A percentile compares a stretch with the other conserved stretches of the same genome.
These are phyloP conservation scores for Pythium utonaiense DNA, from an alignment of 352 stramenopile species.

Conservation along the genomic window DNA sequence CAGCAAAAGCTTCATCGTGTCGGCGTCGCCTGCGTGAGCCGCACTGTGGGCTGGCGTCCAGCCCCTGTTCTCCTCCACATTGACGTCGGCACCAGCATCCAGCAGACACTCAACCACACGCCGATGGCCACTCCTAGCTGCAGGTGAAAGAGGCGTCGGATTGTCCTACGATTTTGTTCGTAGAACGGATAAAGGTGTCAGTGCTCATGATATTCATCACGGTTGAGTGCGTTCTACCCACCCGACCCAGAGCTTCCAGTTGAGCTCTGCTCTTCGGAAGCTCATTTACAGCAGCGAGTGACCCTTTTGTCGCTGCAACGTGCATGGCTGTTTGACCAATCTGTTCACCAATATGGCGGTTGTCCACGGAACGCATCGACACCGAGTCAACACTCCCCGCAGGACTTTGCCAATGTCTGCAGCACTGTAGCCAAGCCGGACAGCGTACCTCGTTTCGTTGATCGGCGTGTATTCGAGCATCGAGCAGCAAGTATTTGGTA, in stretches of 20 bases:
- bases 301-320: not conserved
- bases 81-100: too few species aligned
- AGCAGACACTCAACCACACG: too few species aligned
- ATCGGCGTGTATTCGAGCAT: not conserved
- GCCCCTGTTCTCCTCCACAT: too few species aligned
- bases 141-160: not conserved
- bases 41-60: too few species aligned
- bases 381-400: too few species aligned
- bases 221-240: not conserved
- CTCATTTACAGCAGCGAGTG: not conserved
- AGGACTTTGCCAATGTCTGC: too few species aligned
- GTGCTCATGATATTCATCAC: not conserved
- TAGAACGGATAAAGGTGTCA: not conserved
- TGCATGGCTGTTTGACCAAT: not conserved
- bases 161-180: not conserved
- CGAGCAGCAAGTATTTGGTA: not conserved
- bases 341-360: not conserved
- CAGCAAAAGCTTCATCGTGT: too few species aligned
- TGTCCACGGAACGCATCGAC: too few species aligned
- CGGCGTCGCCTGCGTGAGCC: too few species aligned
- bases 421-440: too few species aligned
- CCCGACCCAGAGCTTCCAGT: not conserved
- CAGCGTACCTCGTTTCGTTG: not conserved
- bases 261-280: not conserved
- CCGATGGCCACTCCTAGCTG: too few species aligned